Evolutionary conservation across 768 basidiomycete genomes (phyloP), one percentile per base, ranked within the genome.

Genomic region (Lactifluus subvellereus): DNA sequence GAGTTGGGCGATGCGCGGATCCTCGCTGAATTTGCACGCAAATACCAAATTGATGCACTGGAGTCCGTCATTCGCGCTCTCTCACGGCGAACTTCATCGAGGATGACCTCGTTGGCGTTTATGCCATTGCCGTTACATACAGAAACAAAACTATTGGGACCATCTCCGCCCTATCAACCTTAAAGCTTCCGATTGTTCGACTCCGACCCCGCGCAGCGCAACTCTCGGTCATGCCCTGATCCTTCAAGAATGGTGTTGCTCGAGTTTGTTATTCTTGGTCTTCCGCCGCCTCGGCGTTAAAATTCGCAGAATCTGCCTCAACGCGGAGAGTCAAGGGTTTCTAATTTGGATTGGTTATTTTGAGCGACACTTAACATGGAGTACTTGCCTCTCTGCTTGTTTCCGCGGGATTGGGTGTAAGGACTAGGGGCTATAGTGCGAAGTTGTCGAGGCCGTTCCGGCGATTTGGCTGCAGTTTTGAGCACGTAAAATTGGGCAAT

Each of bases 21-120:
- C 51, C 54, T 67, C 35, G 45, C 59, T 6, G 51, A 65, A 18
- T 65, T 61, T 33, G 27, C 59, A 2, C 58, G 54, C 54, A 67
- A 67, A 57, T 67, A 65, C 49, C 63, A 51, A n/a, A 51, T 67
- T 7, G 45, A 57, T 3, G 47, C 22, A 27, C 30, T 64, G n/a
- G 14, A 42, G 14, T 14, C 16, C 27, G 13, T 37, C 1, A 37
- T 53, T 18, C 50, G 5, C 35, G 18, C 7, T 57, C 35, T 43
- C 62, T 66, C 43, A 30, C 9, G n/a, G n/a, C n/a, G 6, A 42
- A 37, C 20, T 32, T 11, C n/a, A 27, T 64, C 14, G 49, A 64
- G 35, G 13, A 7, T 4, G 62, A 66, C 42, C 62, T 58, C 6
- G 62, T 64, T 8, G 62, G 58, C 22, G 66, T 57, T 42, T 66